phyloP scores from a whole-genome alignment of 2,329 filamentous ascomycete species.

The Diaporthe longicolla region DNA sequence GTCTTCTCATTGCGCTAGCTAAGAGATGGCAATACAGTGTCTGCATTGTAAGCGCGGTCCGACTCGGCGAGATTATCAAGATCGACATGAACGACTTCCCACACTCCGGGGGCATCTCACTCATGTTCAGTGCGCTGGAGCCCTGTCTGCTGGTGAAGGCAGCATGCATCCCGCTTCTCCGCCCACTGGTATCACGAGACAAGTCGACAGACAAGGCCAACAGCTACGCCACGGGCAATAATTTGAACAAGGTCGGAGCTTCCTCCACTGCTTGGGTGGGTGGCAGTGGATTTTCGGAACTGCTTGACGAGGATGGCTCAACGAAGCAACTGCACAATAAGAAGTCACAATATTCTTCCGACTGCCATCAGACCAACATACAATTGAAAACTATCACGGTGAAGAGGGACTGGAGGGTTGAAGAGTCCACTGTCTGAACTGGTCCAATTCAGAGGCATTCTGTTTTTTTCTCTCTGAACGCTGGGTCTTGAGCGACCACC shows the following conservation, averaged over 20 bases:
- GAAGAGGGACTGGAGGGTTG: conserved; percentile 17
- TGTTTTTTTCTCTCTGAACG: no score
- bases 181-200: conserved; percentile 29
- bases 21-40: conserved; percentile 33
- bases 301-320: conserved; percentile 16
- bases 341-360: conserved; percentile 1
- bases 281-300: background rate
- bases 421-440: conserved; percentile 24
- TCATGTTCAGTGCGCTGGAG: conserved; percentile 40
- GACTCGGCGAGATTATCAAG: conserved; percentile 32
- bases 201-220: background rate
- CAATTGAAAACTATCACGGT: conserved; percentile 16
- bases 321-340: background rate
- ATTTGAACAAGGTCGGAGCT: background rate
- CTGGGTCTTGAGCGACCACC: no score
- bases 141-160: conserved; percentile 31
- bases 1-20: background rate
- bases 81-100: conserved; percentile 39
- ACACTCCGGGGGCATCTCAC: conserved; percentile 10
- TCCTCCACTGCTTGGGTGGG: background rate
- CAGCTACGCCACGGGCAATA: background rate
- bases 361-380: background rate
- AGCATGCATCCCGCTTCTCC: conserved; percentile 41
- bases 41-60: conserved; percentile 39
- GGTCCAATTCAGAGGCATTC: background rate